Evolutionary conservation across 129 eudicot species (phyloP).

Genomic region (Calendula officinalis): DNA sequence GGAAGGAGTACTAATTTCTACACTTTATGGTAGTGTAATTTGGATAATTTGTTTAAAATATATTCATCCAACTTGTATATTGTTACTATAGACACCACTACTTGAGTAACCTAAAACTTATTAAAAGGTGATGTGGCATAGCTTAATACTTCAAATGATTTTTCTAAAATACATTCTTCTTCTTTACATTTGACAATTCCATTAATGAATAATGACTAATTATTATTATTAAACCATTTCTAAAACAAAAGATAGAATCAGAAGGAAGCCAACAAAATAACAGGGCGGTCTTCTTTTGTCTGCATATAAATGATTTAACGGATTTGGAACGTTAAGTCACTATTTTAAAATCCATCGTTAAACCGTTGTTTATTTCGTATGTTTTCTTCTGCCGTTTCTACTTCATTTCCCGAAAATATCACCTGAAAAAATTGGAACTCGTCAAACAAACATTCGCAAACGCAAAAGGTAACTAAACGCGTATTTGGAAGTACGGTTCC

Average conservation of each 20-base stretch:
- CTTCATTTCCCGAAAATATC: conserved; percentile 14
- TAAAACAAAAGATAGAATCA: conserved; percentile 13
- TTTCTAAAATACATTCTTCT: too few relatives aligned
- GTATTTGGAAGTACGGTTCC: too few relatives aligned
- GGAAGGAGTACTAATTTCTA: too few relatives aligned
- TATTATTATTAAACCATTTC: not conserved
- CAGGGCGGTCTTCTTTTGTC: conserved; percentile 42
- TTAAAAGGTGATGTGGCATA: too few relatives aligned
- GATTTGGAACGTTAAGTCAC: conserved; percentile 44
- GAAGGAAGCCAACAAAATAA: conserved; percentile 38
- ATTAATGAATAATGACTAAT: not conserved
- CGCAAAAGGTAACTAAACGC: not conserved
- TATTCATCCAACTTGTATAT: too few relatives aligned
- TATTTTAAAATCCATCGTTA: conserved; percentile 36
- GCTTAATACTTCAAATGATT: too few relatives aligned
- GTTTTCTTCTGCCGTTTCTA: conserved; percentile 32
- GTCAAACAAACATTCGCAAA: conserved; percentile 1
- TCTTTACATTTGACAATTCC: not conserved
- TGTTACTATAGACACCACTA: too few relatives aligned
- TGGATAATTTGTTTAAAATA: too few relatives aligned
- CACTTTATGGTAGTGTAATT: too few relatives aligned
- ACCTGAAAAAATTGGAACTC: not conserved
- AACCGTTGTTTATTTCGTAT: conserved; percentile 24
- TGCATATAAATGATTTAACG: conserved; percentile 39
- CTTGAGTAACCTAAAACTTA: too few relatives aligned